Evolutionary conservation across 1,139 yeast species (phyloP).

Genomic region (Blastobotrys buckinghamii): DNA sequence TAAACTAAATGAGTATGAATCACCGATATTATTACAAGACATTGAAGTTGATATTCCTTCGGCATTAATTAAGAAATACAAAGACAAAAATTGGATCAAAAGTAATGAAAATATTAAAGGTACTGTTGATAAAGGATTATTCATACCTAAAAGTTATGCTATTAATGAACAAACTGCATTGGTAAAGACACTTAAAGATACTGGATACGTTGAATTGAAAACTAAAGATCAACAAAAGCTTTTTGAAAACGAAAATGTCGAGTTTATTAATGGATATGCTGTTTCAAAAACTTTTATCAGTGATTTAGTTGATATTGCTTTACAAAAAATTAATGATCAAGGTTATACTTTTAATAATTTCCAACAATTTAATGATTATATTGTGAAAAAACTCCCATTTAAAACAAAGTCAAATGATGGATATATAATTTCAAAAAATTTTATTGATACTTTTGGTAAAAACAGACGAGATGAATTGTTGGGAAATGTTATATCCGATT

Average conservation of each 20-base stretch:
- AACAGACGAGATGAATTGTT: background rate
- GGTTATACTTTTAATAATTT: conserved; percentile 16
- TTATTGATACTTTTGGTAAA: background rate
- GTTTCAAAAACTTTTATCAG: conserved; percentile 17
- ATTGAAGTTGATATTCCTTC: conserved; percentile 1
- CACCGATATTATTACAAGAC: background rate
- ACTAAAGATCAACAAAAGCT: conserved; percentile 1
- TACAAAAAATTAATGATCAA: conserved; percentile 9
- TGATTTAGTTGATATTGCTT: conserved; percentile 6
- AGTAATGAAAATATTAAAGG: conserved; percentile 10
- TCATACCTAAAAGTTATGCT: conserved; percentile 15
- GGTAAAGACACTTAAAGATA: conserved; percentile 8
- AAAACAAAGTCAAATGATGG: background rate
- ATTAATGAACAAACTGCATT: conserved; percentile 6
- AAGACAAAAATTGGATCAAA: conserved; percentile 1
- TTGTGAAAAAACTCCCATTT: background rate
- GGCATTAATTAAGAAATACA: background rate
- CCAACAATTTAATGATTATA: background rate
- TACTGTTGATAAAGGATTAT: conserved; percentile 14
- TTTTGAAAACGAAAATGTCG: background rate
- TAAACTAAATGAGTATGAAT: background rate
- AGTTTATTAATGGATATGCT: conserved; percentile 12
- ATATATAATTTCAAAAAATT: conserved; percentile 1
- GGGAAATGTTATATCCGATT: background rate
- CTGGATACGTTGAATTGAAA: conserved; percentile 13